Conservation (phyloP, 2,329 filamentous ascomycete species). For the Cordyceps sp. region DNA sequence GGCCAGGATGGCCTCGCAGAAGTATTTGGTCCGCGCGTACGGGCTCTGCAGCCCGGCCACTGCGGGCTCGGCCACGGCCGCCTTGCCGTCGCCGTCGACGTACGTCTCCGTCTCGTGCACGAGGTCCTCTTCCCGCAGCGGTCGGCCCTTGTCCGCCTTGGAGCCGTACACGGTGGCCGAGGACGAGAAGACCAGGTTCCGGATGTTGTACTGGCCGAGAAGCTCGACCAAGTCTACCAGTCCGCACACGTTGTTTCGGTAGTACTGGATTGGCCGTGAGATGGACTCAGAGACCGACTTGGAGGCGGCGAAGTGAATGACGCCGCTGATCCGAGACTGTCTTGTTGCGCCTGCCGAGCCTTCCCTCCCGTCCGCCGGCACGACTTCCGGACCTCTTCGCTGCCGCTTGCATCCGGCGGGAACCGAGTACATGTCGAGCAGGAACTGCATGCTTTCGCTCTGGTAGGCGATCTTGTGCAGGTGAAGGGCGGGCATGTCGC, state of each 20-base stretch:
- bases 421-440: constrained; percentile 17
- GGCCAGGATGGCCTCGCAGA: constrained; percentile 48
- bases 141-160: constrained; percentile 29
- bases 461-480: constrained; percentile 22
- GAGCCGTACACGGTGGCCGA: constrained; percentile 51
- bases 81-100: constrained; percentile 21
- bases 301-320: constrained; percentile 55
- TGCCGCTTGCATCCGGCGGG: no score
- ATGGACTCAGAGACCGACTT: constrained; percentile 52
- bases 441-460: constrained; percentile 17
- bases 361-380: no score
- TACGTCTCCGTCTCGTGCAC: constrained; percentile 31
- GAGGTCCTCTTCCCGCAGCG: constrained; percentile 33
- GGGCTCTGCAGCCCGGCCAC: constrained; percentile 41
- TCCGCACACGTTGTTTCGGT: constrained; percentile 50
- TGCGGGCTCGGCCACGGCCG: constrained; percentile 1
- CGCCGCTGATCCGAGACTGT: constrained; percentile 34
- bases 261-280: constrained; percentile 41
- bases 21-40: constrained; percentile 51
- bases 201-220: constrained; percentile 42
- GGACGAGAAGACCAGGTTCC: constrained; percentile 50
- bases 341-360: no score
- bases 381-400: no score
- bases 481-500: constrained; percentile 11
- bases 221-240: constrained; percentile 40